Evolutionary conservation across 2,329 filamentous ascomycete species (phyloP), one percentile per base, ranked within the genome.

Genomic region (Fusarium agapanthi): DNA sequence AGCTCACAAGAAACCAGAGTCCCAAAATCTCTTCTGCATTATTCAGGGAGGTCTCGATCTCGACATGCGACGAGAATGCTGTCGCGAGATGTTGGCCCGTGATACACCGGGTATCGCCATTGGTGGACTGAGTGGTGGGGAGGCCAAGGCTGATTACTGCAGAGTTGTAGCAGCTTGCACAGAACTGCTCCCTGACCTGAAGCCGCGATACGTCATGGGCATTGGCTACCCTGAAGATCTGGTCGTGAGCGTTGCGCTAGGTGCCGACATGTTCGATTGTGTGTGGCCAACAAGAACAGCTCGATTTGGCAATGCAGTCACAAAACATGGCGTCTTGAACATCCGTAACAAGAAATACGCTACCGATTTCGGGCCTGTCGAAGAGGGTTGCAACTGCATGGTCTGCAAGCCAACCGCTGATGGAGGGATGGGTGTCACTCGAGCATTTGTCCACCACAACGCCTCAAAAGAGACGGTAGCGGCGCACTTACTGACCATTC

Each of bases 251-350:
- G 91, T 98, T 8, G 96, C 96, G 3, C 87, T 99, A 2, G 96
- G 96, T 7, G 96, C 96, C 54, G 96, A 99, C 83, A 99, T 99
- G 96, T 99, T 99, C 80, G 96, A 99, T 83, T 99, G 97, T 79
- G 96, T 99, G 12, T 99, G 96, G 96, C 97, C 96, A 3, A 98
- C 96, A 9, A 88, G 96, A 60, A 99, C 96, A 40, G 96, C 96
- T 79, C 91, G 96, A 38, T 99, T 99, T 79, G 96, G 97, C 67
- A 98, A 98, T 79, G 96, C 95, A 41, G 89, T 99, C 65, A 98
- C 95, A 6, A 88, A 90, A 62, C 77, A 86, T 45, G 97, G 96
- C 16, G 89, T 94, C n/a, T 84, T 98, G 50, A 98, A 97, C 80
- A 85, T 99, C 51, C 91, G 93, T 69, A 91, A 95, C 79, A 88